These are phyloP conservation scores for Yamadazyma atmosphaerica DNA, from an alignment of 1,139 yeast species.

Conservation along the genomic window DNA sequence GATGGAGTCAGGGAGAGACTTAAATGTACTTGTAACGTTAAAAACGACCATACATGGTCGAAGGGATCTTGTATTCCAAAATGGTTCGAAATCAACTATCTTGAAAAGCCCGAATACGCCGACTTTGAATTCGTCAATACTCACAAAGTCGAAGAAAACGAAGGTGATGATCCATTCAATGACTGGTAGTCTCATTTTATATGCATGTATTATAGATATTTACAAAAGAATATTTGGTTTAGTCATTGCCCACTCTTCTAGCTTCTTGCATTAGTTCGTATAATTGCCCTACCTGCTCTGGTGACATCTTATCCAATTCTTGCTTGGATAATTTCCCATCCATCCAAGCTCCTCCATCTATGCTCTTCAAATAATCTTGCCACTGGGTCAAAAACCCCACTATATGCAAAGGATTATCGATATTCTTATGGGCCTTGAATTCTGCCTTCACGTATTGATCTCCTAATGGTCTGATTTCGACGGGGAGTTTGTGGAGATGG, in stretches of 20 bases:
- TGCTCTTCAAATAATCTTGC: constrained; percentile 81
- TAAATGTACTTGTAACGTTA: constrained; percentile 24
- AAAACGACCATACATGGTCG: constrained; percentile 22
- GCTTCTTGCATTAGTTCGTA: constrained; percentile 51
- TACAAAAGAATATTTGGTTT: too few species aligned
- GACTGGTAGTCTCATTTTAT: constrained; percentile 11
- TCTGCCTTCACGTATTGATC: constrained; percentile 89
- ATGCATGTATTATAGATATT: not conserved
- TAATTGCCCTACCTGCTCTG: constrained; percentile 86
- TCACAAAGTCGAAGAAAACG: constrained; percentile 13
- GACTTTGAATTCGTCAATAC: constrained; percentile 14
- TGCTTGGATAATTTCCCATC: constrained; percentile 63
- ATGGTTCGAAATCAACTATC: constrained; percentile 20
- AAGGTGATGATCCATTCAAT: constrained; percentile 9
- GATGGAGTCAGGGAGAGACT: constrained; percentile 26
- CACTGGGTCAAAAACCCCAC: constrained; percentile 92
- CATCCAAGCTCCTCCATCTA: constrained; percentile 79
- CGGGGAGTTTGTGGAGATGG: constrained; percentile 63
- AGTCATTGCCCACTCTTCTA: constrained; percentile 50
- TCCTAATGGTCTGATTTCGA: constrained; percentile 73
- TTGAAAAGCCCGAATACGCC: constrained; percentile 15
- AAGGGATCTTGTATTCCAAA: constrained; percentile 20
- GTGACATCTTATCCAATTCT: constrained; percentile 79
- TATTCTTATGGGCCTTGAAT: constrained; percentile 78
- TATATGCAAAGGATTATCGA: constrained; percentile 89